Evolutionary conservation across 345 rosid species (phyloP).

Genomic region (Erodium maritimum): DNA sequence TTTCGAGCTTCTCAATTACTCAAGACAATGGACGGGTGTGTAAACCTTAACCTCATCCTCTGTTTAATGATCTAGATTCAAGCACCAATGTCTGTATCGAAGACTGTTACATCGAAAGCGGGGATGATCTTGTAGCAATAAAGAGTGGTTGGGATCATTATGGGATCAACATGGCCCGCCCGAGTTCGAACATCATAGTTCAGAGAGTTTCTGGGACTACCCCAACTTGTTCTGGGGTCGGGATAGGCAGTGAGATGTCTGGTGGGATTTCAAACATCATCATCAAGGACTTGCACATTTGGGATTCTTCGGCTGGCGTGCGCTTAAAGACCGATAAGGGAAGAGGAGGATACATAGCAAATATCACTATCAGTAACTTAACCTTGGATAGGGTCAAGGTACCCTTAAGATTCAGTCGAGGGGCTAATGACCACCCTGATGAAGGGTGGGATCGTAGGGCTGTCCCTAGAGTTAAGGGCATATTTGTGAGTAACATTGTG

Average conservation of each 20-base stretch:
- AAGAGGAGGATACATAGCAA: constrained; percentile 78
- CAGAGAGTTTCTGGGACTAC: constrained; percentile 85
- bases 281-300: constrained; percentile 58
- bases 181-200: constrained; percentile 68
- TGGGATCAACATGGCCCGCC: constrained; percentile 71
- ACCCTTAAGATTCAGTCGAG: constrained; percentile 79
- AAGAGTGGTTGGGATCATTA: constrained; percentile 99
- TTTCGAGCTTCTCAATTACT: too few relatives aligned
- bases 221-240: constrained; percentile 87
- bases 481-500: constrained; percentile 46
- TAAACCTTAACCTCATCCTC: neutral
- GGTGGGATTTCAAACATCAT: constrained; percentile 73
- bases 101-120: constrained; percentile 89
- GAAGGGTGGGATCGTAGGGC: constrained; percentile 78
- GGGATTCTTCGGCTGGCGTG: constrained; percentile 88
- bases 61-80: constrained; percentile 42
- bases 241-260: constrained; percentile 97
- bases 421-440: constrained; percentile 88
- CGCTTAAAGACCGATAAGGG: constrained; percentile 85
- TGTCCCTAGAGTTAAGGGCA: constrained; percentile 58
- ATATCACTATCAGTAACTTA: constrained; percentile 48
- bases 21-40: neutral
- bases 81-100: constrained; percentile 81
- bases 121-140: constrained; percentile 90
- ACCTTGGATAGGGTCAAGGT: constrained; percentile 73